A percentile compares a stretch with the other conserved stretches of the same genome.
These are phyloP conservation scores for Lachancea meyersii DNA, from an alignment of 805 yeast genomes.

Conservation along the genomic window DNA sequence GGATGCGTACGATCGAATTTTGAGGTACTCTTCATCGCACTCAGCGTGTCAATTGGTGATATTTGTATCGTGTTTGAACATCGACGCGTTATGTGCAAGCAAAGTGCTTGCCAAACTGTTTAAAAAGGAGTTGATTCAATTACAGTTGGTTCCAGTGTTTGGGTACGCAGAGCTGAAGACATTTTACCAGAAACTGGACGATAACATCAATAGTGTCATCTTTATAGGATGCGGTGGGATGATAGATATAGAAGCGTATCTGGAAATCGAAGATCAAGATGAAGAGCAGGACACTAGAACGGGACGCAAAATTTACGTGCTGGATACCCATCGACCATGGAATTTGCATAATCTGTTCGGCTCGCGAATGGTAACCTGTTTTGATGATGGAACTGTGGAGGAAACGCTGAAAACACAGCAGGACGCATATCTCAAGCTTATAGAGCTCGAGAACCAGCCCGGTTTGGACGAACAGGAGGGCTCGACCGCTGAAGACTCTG, in stretches of 20 bases:
- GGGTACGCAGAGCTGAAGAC: conserved; percentile 76
- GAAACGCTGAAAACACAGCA: conserved; percentile 50
- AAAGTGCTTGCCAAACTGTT: conserved; percentile 64
- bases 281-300: conserved; percentile 34
- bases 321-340: conserved; percentile 97
- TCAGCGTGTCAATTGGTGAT: conserved; percentile 86
- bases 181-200: conserved; percentile 61
- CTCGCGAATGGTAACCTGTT: conserved; percentile 65
- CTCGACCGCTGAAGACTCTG: conserved; percentile 32
- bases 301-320: conserved; percentile 49
- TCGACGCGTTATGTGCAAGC: conserved; percentile 89
- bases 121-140: conserved; percentile 77
- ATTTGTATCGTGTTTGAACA: conserved; percentile 83
- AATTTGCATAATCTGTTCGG: conserved; percentile 89
- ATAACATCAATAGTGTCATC: conserved; percentile 67
- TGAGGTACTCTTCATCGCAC: conserved; percentile 72
- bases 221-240: conserved; percentile 91
- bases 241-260: conserved; percentile 72
- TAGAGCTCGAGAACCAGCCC: conserved; percentile 37
- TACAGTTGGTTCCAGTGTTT: conserved; percentile 84
- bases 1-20: conserved; percentile 59
- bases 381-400: conserved; percentile 79
- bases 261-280: conserved; percentile 55
- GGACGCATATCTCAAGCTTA: conserved; percentile 53
- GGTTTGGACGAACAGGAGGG: conserved; percentile 34